Evolutionary conservation across 176 grass and related monocot species (phyloP).

Genomic region (Otatea glauca): DNA sequence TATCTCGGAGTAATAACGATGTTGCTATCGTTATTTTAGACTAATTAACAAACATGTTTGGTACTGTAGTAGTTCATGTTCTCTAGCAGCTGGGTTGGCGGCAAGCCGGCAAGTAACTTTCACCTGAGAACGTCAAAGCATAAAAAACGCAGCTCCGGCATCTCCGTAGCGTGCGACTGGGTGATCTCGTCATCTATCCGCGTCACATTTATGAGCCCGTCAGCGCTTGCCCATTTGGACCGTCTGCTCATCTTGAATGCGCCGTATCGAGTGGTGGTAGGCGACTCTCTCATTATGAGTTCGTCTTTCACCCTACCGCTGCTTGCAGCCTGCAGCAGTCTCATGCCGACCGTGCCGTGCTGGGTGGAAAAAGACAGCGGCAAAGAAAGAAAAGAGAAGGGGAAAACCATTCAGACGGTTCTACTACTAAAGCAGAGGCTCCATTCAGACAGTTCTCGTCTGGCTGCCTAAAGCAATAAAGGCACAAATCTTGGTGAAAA

Average conservation of each 20-base stretch:
- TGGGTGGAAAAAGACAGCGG: constrained; percentile 20
- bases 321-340: not conserved
- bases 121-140: not conserved
- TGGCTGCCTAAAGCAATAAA: not conserved
- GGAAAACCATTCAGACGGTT: not conserved
- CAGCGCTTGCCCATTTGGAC: not conserved
- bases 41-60: not conserved
- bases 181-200: not conserved
- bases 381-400: not conserved
- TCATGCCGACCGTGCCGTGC: not conserved
- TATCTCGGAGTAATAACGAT: too few species aligned
- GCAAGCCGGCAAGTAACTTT: not conserved
- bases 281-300: not conserved
- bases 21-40: too few species aligned
- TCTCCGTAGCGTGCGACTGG: not conserved
- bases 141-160: not conserved
- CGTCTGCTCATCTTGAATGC: constrained; percentile 13
- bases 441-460: not conserved
- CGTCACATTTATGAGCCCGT: not conserved
- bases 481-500: not conserved
- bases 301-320: not conserved
- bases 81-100: not conserved
- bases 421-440: not conserved
- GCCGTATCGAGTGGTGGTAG: not conserved
- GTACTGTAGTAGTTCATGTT: not conserved